These are phyloP conservation scores for Trichoderma gamsii DNA, from an alignment of 495 filamentous ascomycete species.

Conservation along the genomic window DNA sequence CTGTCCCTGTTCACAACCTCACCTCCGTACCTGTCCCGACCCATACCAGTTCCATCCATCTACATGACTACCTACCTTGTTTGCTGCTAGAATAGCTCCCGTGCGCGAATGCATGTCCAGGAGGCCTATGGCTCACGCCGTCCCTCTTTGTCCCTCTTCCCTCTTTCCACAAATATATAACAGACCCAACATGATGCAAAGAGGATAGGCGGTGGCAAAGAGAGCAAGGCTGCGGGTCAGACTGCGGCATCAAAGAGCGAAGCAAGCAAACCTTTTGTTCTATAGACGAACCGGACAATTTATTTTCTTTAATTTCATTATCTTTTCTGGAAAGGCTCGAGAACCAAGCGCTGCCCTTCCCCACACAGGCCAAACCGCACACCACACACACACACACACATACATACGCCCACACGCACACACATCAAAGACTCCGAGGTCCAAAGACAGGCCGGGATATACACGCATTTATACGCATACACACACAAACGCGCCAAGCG, in stretches of 20 bases:
- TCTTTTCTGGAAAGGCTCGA: background rate
- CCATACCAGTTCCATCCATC: background rate
- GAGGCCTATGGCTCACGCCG: constrained; percentile 4
- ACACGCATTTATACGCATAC: background rate
- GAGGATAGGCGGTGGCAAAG: constrained; percentile 10
- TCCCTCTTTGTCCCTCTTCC: background rate
- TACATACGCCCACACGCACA: no score
- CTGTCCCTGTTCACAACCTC: background rate
- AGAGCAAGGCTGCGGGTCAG: constrained; percentile 5
- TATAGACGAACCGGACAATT: background rate
- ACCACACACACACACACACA: background rate
- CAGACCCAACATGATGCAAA: constrained; percentile 1
- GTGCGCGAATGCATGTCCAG: background rate
- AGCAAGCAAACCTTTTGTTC: background rate
- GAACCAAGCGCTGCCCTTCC: background rate
- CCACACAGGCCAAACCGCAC: background rate
- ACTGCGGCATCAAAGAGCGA: background rate
- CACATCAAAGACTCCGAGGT: background rate
- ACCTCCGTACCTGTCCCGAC: constrained; percentile 1
- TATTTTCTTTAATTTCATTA: background rate
- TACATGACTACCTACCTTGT: background rate
- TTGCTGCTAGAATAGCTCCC: constrained; percentile 2
- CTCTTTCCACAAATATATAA: constrained; percentile 9
- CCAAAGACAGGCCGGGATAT: background rate
- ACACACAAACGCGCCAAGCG: background rate